These are phyloP conservation scores for Simplicillium aogashimaense DNA, from an alignment of 2,329 filamentous ascomycete species.

Conservation along the genomic window DNA sequence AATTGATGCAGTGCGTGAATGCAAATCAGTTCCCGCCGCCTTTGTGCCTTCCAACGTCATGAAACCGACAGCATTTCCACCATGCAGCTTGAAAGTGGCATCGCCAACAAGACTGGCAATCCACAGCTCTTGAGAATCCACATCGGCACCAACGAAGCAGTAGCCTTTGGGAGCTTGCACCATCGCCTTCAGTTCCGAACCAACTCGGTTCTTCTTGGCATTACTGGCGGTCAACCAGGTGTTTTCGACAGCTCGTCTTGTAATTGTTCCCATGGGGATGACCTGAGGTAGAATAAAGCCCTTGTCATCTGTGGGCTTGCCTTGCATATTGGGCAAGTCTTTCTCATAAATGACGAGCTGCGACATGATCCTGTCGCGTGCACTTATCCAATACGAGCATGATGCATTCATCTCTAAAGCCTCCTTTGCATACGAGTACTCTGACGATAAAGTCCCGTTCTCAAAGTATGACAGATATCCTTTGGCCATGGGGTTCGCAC, in stretches of 20 bases:
- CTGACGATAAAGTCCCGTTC: conserved; percentile 74
- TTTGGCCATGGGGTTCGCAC: conserved; percentile 82
- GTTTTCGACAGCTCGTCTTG: conserved; percentile 86
- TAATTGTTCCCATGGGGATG: conserved; percentile 98
- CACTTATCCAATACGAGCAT: conserved; percentile 98
- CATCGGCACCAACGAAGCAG: conserved; percentile 90
- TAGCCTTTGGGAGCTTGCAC: conserved; percentile 85
- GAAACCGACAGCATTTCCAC: conserved; percentile 94
- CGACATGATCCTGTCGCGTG: conserved; percentile 83
- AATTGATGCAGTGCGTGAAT: conserved; percentile 87
- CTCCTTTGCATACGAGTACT: conserved; percentile 85
- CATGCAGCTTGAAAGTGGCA: conserved; percentile 88
- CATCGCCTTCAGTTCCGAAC: conserved; percentile 96
- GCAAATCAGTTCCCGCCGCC: conserved; percentile 83
- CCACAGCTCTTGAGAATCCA: conserved; percentile 96
- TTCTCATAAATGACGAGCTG: conserved; percentile 88
- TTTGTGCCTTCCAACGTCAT: conserved; percentile 98
- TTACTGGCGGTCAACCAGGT: conserved; percentile 98
- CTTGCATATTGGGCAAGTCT: conserved; percentile 30
- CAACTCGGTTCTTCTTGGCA: conserved; percentile 90
- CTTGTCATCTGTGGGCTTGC: conserved; percentile 12
- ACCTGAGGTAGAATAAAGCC: conserved; percentile 92
- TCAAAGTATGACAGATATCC: conserved; percentile 87
- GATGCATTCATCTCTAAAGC: conserved; percentile 97
- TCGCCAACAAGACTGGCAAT: conserved; percentile 94